These are phyloP conservation scores for Plantago elongata DNA, from an alignment of 257 asterid species.

Conservation along the genomic window DNA sequence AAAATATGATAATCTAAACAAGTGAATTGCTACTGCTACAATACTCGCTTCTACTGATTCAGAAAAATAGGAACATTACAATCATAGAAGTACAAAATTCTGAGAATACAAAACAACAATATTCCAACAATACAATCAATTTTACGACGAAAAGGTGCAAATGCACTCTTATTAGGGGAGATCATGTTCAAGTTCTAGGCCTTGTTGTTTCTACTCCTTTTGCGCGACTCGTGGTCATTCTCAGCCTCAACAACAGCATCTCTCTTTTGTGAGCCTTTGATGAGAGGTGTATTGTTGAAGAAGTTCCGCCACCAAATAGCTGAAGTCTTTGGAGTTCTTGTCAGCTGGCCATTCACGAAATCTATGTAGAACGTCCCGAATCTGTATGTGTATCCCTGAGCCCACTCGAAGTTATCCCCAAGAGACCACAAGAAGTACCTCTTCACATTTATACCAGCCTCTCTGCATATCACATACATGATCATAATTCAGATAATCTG, in stretches of 20 bases:
- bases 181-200: no score
- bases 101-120: no score
- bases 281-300: background rate
- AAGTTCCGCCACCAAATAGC: slow-evolving; percentile 12
- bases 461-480: background rate
- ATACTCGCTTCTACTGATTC: no score
- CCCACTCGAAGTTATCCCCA: slow-evolving; percentile 10
- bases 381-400: slow-evolving; percentile 7
- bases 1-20: no score
- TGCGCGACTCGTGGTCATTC: background rate
- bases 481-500: background rate
- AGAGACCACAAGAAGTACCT: slow-evolving; percentile 16
- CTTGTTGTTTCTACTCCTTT: background rate
- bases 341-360: background rate
- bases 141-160: no score
- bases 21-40: no score
- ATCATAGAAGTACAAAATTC: no score
- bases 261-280: background rate
- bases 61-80: no score
- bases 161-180: no score
- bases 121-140: no score
- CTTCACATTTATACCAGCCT: slow-evolving; percentile 15
- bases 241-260: background rate
- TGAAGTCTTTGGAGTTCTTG: slow-evolving; percentile 5
- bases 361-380: background rate